Evolutionary conservation across 441 rosid species (phyloP), one percentile per base, ranked within the genome.

Genomic region (Adansonia rubrostipa): DNA sequence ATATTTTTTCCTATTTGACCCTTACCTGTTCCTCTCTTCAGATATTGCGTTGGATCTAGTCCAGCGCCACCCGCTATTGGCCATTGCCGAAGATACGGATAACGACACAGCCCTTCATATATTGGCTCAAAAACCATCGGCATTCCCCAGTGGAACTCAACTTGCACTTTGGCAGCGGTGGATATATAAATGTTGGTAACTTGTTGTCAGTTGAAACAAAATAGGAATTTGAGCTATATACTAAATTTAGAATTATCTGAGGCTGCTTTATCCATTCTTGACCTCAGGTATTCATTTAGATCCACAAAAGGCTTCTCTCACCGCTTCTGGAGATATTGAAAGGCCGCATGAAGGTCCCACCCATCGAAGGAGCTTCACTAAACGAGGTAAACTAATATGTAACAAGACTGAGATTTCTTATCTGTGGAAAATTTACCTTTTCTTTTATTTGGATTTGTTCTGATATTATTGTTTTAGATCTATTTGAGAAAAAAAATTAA

Each of bases 121-220:
- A 56, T 81, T 92, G 80, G 96, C 96, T 79, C 90, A 88, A 75
- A 87, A 84, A 36, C 91, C 93, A 74, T 85, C 85, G 70, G 89
- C 92, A 47, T 91, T 90, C 40, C 88, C 85, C 7, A 90, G 93
- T 66, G 93, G 92, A 81, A 74, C 78, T 73, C 56, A 68, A 5
- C 91, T 92, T 79, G 36, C 85, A 57, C 6, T 77, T 57, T 90
- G 94, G 94, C 80, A 86, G 73, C 58, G 48, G 22, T 90, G 97
- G 89, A 74, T 89, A 3, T 92, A 90, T 77, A 80, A 82, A 19
- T 83, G 93, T 88, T 78, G 17, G 85, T 77, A 66, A 0, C 64
- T 65, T 54, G n/a, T 24, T 44, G 15, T 20, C 20, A 53, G 44
- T 62, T 20, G 15, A 47, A 42, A 20, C 42, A 1, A 24, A 6